These are phyloP conservation scores for Diaporthe citrichinensis DNA, from an alignment of 2,329 filamentous ascomycete genomes.

Conservation along the genomic window DNA sequence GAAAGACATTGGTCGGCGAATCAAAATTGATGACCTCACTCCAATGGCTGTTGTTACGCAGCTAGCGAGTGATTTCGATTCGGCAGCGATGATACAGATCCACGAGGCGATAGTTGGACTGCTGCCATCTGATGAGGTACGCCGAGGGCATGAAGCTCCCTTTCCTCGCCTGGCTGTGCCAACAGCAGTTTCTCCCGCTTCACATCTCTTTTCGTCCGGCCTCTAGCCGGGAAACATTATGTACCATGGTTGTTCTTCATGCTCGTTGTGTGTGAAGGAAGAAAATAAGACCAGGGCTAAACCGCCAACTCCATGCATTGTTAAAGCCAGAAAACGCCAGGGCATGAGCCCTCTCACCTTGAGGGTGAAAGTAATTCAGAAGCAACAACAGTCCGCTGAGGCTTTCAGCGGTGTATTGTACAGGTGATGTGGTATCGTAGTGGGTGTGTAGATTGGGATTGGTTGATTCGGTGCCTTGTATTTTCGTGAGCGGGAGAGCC, in stretches of 20 bases:
- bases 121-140: not conserved
- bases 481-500: not conserved
- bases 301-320: slow-evolving; percentile 35
- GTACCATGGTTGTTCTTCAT: not conserved
- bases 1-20: not conserved
- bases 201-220: not conserved
- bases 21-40: not conserved
- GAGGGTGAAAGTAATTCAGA: slow-evolving; percentile 4
- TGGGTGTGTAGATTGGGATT: not conserved
- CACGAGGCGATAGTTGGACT: no score
- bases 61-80: not conserved
- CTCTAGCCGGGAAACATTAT: not conserved
- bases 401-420: slow-evolving; percentile 12
- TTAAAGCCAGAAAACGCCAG: slow-evolving; percentile 29
- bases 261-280: not conserved
- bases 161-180: not conserved
- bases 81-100: not conserved
- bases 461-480: not conserved
- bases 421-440: not conserved
- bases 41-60: not conserved
- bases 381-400: not conserved
- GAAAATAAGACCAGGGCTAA: not conserved
- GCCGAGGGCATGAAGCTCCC: not conserved
- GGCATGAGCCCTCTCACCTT: not conserved
- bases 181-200: not conserved